Evolutionary conservation across 2,329 filamentous ascomycete species (phyloP), one percentile per base, ranked within the genome.

Genomic region (Venturia nashicola): DNA sequence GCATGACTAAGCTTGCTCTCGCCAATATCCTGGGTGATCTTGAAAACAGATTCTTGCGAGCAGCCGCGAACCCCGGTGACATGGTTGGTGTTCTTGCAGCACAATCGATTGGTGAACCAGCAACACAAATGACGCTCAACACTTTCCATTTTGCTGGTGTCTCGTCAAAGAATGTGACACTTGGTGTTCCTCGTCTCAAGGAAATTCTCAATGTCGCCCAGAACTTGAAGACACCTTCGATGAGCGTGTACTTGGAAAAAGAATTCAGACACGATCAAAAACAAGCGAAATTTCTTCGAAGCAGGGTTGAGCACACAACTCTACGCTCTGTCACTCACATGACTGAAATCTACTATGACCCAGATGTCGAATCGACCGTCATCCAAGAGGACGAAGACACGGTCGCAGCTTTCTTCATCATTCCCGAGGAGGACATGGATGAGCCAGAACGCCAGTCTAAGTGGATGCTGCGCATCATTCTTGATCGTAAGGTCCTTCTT

Each of bases 81-180:
- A 99, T 99, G 94, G 94, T 99, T 64, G 94, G 94, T 78, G 94
- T 99, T 27, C 80, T 99, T 71, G 94, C 94, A 67, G 94, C 95
- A 7, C 94, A 99, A 78, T 99, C 94, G 40, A 99, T 99, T 73
- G 94, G 94, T 79, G 94, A 99, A 76, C 94, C 94, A 48, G 95
- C 94, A 27, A 99, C 94, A 0, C 94, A 99, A 81, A 99, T 99
- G 94, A 99, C 94, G 1, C 80, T 99, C 66, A 99, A 99, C 79
- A 99, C 94, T 32, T 99, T 99, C 88, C 94, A 99, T 82, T 99
- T 99, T 76, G 92, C 94, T 76, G 94, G 94, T 96, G 91, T 99
- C 66, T 96, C 95, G 44, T 96, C 93, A 32, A 99, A 99, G 87
- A 99, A 99, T 82, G 93, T 99, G 64, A 99, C 94, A 0, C 87